Evolutionary conservation across 495 filamentous ascomycete genomes (phyloP).

Genomic region (Penicillium cosmopolitanum): DNA sequence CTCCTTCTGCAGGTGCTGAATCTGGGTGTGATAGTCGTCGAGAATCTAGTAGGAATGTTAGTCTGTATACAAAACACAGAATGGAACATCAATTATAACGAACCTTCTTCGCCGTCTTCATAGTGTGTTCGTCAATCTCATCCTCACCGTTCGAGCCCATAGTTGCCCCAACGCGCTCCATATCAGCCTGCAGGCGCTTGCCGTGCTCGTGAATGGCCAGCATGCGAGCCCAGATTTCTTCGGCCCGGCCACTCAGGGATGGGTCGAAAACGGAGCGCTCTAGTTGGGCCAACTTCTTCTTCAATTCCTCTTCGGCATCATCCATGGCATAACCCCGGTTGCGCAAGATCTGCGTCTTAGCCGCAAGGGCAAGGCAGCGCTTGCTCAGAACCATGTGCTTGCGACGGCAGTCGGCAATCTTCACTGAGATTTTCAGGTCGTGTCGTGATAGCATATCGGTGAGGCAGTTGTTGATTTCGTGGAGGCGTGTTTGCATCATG

Average conservation of each 20-base stretch:
- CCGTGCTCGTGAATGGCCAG: constrained; percentile 81
- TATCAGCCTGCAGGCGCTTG: constrained; percentile 75
- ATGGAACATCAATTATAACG: constrained; percentile 20
- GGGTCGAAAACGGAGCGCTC: constrained; percentile 83
- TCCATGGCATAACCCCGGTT: constrained; percentile 93
- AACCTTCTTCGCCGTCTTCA: constrained; percentile 86
- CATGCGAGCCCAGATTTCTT: constrained; percentile 97
- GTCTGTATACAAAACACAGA: constrained; percentile 5
- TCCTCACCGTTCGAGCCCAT: constrained; percentile 50
- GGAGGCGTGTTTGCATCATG: constrained; percentile 76
- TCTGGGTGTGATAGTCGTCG: constrained; percentile 85
- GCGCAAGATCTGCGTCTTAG: constrained; percentile 87
- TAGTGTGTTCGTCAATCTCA: constrained; percentile 74
- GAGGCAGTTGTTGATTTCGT: constrained; percentile 86
- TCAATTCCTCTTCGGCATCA: constrained; percentile 86
- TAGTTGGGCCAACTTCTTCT: constrained; percentile 77
- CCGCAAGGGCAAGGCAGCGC: constrained; percentile 80
- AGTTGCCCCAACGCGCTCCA: constrained; percentile 64
- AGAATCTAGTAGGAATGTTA: constrained; percentile 65
- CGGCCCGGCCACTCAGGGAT: constrained; percentile 75
- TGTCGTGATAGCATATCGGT: constrained; percentile 79
- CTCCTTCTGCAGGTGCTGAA: constrained; percentile 82
- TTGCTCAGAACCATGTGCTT: constrained; percentile 80
- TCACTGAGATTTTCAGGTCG: constrained; percentile 77
- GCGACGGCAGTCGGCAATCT: constrained; percentile 77